These are phyloP conservation scores for Starmera dryadoides DNA, from an alignment of 805 yeast species.

Conservation along the genomic window DNA sequence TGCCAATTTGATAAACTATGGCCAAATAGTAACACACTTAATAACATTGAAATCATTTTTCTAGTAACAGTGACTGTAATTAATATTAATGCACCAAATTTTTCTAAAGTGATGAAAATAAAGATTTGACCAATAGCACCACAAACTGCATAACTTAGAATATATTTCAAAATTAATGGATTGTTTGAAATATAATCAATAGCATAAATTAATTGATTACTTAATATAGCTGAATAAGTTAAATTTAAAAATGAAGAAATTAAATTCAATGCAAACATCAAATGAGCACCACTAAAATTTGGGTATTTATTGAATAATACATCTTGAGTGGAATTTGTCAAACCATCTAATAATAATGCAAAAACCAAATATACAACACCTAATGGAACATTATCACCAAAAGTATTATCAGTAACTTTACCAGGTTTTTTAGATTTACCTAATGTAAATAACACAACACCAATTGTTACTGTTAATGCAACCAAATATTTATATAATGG, in stretches of 20 bases:
- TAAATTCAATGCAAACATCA: constrained; percentile 69
- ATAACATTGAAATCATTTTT: constrained; percentile 90
- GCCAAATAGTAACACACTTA: constrained; percentile 84
- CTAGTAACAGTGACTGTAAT: constrained; percentile 95
- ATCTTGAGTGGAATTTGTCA: constrained; percentile 92
- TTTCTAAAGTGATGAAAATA: constrained; percentile 75
- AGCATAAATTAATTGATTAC: constrained; percentile 44
- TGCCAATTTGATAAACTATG: constrained; percentile 58
- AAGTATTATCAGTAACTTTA: constrained; percentile 10
- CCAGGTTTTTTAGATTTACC: constrained; percentile 30
- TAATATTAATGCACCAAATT: constrained; percentile 76
- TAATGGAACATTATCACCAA: constrained; percentile 33
- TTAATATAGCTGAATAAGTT: constrained; percentile 33
- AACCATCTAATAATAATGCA: constrained; percentile 80
- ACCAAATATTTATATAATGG: constrained; percentile 73
- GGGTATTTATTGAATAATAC: constrained; percentile 51
- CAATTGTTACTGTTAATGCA: constrained; percentile 70
- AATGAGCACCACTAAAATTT: constrained; percentile 70
- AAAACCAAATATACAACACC: constrained; percentile 56
- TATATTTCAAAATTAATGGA: constrained; percentile 51
- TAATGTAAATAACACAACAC: constrained; percentile 75
- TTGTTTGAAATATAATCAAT: constrained; percentile 40
- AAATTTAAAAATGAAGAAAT: constrained; percentile 39
- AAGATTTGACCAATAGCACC: constrained; percentile 96
- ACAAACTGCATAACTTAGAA: constrained; percentile 59